Conservation (phyloP, 805 yeast species). For the Candida jianshihensis region DNA sequence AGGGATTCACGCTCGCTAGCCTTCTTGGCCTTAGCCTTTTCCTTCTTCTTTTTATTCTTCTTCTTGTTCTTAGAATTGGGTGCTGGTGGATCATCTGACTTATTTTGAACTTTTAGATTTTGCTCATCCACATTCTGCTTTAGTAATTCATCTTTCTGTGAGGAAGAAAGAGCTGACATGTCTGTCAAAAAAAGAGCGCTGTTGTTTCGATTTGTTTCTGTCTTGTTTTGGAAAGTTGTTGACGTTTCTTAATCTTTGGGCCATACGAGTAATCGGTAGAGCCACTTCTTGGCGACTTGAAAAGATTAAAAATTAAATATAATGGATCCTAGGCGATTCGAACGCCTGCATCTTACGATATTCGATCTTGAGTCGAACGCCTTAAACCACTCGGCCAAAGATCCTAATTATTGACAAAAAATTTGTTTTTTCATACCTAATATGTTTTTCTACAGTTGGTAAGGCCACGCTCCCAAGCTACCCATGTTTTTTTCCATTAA, state of each 20-base stretch:
- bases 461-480: background rate
- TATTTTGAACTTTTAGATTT: too few relatives aligned
- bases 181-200: too few relatives aligned
- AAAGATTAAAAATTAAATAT: slow-evolving; percentile 1
- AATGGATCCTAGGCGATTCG: slow-evolving; percentile 7
- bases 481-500: background rate
- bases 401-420: background rate
- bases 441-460: background rate
- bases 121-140: too few relatives aligned
- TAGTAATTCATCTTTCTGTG: too few relatives aligned
- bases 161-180: too few relatives aligned
- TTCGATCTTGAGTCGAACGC: slow-evolving; percentile 7
- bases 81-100: too few relatives aligned
- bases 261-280: too few relatives aligned
- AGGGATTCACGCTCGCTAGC: background rate
- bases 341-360: slow-evolving; percentile 7
- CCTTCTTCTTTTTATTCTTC: background rate
- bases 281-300: background rate
- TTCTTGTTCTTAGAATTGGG: background rate
- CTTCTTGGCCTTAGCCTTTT: background rate
- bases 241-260: too few relatives aligned
- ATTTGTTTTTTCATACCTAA: background rate
- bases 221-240: too few relatives aligned
- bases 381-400: slow-evolving; percentile 9
- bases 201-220: too few relatives aligned